These are phyloP conservation scores for Aspergillus hortae DNA, from an alignment of 2,329 filamentous ascomycete species.

Conservation along the genomic window DNA sequence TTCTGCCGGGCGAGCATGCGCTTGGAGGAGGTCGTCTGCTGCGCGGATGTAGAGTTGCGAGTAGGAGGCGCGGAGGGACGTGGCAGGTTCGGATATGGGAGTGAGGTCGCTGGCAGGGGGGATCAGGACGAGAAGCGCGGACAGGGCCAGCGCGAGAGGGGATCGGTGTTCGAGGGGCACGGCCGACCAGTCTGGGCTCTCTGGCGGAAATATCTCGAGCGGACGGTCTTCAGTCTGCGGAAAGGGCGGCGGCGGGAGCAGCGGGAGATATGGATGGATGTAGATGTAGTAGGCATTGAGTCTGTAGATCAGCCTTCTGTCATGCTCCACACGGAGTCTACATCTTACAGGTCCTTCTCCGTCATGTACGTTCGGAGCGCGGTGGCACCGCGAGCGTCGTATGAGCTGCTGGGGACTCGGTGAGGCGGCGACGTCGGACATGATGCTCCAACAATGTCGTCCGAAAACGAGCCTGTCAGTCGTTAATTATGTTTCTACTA, in stretches of 20 bases:
- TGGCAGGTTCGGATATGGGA: conserved; percentile 6
- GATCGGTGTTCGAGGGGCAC: conserved; percentile 19
- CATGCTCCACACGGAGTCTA: background rate
- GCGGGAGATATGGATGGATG: conserved; percentile 23
- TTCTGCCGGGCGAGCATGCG: too few species aligned
- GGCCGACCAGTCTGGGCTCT: conserved; percentile 2
- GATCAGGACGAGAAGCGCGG: conserved; percentile 20
- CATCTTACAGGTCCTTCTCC: background rate
- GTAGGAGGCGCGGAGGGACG: conserved; percentile 16
- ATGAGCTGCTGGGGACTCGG: too few species aligned
- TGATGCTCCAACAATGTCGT: too few species aligned
- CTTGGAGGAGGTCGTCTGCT: conserved; percentile 7
- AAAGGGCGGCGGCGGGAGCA: conserved; percentile 16
- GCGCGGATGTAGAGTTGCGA: conserved; percentile 21
- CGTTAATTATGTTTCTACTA: too few species aligned
- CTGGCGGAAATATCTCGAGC: conserved; percentile 1
- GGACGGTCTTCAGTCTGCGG: conserved; percentile 13
- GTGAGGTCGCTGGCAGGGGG: conserved; percentile 11
- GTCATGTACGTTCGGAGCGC: background rate
- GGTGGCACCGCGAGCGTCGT: background rate
- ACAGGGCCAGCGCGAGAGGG: conserved; percentile 19
- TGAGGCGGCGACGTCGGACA: too few species aligned
- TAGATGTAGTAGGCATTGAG: conserved; percentile 25
- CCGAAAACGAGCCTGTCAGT: too few species aligned
- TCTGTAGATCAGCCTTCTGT: conserved; percentile 5